Evolutionary conservation across 106 monocot species (phyloP), one percentile per base, ranked within the genome.

Genomic region (Gastrodia elata): DNA sequence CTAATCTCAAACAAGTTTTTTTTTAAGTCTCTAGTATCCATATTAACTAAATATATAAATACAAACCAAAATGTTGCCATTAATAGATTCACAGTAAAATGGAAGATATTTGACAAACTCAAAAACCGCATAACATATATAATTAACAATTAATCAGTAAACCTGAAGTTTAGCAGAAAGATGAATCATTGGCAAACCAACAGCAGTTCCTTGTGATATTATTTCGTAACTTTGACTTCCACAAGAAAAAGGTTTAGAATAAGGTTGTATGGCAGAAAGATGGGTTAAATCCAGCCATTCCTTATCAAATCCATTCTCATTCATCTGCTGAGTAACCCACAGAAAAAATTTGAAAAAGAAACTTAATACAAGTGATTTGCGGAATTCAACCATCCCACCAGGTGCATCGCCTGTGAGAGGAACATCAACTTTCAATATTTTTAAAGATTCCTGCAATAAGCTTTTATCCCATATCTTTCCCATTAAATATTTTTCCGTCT

Each of bases 341-440:
- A 85, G 75, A 69, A 86, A 98, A 76, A 98, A 98, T 85, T 93
- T 98, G 78, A 93, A 98, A 78, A 93, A 98, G 88, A 98, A 98
- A 89, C 98, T 98, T 43, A 93, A 78, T 8, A 85, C 93, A 52
- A 98, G 78, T 25, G 98, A 98, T 48, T 87, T 91, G 26, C 98
- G 86, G 57, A 93, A 98, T 80, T 98, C 98, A 77, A 87, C 77
- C 98, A 98, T 98, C 74, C 98, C 98, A 48, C 98, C 98, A 30
- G 98, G 98, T 75, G 98, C 98, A 91, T 93, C 56, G 38, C 88
- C 87, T 57, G 77, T 20, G 41, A 98, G 86, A 25, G 38, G 35
- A 80, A 88, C 80, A 48, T 93, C 91, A 15, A 91, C 91, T 84
- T 82, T 84, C 67, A 93, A 84, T 71, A 82, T 68, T 44, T 80